These are phyloP conservation scores for Tetrapisispora taiwanensis DNA, from an alignment of 805 yeast genomes.

Conservation along the genomic window DNA sequence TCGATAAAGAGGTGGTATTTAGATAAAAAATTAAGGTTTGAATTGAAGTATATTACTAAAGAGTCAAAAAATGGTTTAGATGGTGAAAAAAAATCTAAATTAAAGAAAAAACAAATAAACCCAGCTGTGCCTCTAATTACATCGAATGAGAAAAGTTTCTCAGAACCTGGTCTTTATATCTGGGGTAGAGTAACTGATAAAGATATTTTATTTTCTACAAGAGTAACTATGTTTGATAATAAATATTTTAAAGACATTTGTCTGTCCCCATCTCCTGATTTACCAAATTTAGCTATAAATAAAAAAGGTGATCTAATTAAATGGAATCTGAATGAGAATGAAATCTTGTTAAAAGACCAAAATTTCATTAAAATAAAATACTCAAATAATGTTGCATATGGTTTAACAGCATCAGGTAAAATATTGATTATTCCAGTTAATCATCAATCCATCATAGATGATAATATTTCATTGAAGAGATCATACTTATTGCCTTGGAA, in stretches of 20 bases:
- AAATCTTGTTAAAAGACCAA: slow-evolving; percentile 37
- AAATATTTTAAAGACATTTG: slow-evolving; percentile 47
- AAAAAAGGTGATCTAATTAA: slow-evolving; percentile 63
- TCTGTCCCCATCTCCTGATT: slow-evolving; percentile 31
- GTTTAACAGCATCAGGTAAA: slow-evolving; percentile 31
- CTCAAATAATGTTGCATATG: slow-evolving; percentile 48
- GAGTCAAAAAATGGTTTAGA: too few species aligned
- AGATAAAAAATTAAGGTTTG: slow-evolving; percentile 4
- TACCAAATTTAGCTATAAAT: slow-evolving; percentile 45
- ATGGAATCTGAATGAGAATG: slow-evolving; percentile 39
- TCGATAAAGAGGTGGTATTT: slow-evolving; percentile 27
- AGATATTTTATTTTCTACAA: slow-evolving; percentile 40
- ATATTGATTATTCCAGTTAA: slow-evolving; percentile 28
- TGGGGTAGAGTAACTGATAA: slow-evolving; percentile 37
- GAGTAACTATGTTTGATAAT: slow-evolving; percentile 57
- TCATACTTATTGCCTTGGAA: slow-evolving; percentile 21
- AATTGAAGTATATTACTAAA: neutral
- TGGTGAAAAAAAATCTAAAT: neutral
- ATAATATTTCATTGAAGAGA: slow-evolving; percentile 6
- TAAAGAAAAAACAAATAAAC: neutral
- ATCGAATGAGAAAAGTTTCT: slow-evolving; percentile 28
- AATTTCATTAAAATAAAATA: slow-evolving; percentile 35
- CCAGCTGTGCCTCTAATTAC: slow-evolving; percentile 23
- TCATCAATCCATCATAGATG: neutral
- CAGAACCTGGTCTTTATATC: slow-evolving; percentile 48